These are phyloP conservation scores for Elaeis oleifera DNA, from an alignment of 202 grass and related monocot genomes.

Conservation along the genomic window DNA sequence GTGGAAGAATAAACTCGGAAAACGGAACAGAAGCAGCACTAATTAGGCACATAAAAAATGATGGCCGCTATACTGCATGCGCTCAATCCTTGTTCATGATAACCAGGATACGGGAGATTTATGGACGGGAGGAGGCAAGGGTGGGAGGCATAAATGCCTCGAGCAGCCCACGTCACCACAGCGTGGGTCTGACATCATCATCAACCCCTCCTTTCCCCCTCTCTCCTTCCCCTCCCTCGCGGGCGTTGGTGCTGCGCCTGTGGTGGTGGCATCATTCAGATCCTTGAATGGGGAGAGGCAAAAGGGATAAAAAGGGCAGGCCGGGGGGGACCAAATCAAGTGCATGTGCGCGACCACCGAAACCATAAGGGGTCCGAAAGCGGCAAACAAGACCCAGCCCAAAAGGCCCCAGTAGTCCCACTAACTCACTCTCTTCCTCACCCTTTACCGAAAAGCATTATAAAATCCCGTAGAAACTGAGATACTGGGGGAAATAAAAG, in stretches of 20 bases:
- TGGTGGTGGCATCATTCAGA: neutral
- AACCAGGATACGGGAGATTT: too few relatives aligned
- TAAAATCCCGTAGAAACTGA: too few relatives aligned
- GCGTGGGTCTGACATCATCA: conserved; percentile 1
- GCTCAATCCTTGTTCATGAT: too few relatives aligned
- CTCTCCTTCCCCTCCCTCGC: neutral
- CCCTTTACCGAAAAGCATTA: neutral
- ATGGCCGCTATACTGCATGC: too few relatives aligned
- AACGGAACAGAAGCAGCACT: too few relatives aligned
- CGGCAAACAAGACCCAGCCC: neutral
- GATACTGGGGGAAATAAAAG: too few relatives aligned
- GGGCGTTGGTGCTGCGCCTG: neutral
- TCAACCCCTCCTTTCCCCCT: neutral
- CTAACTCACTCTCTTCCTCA: neutral
- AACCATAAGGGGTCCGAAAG: neutral
- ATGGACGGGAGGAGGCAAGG: too few relatives aligned
- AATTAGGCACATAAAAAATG: too few relatives aligned
- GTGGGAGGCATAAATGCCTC: too few relatives aligned
- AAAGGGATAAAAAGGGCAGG: neutral
- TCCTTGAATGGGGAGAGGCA: conserved; percentile 4
- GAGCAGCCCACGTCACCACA: too few relatives aligned
- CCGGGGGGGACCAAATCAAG: conserved; percentile 10
- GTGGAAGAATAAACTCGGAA: too few relatives aligned
- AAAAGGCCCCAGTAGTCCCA: neutral
- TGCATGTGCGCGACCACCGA: conserved; percentile 7